Conservation (phyloP, 352 stramenopile species). For the Peronospora farinosa region DNA sequence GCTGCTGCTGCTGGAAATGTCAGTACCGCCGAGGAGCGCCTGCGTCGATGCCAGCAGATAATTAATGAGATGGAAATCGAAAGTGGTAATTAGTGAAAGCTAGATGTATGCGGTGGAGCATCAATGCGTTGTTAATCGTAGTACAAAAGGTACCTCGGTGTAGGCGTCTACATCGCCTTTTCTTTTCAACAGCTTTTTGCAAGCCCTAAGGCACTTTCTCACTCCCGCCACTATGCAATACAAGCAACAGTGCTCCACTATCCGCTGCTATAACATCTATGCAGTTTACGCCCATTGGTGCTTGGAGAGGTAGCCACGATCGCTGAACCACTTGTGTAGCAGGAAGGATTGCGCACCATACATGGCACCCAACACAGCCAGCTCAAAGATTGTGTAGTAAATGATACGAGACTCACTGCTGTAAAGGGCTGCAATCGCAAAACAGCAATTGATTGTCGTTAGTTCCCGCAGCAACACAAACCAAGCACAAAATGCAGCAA, state of each 20-base stretch:
- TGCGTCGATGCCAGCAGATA: constrained; percentile 25
- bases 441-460: neutral
- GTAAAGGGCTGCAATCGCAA: constrained; percentile 40
- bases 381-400: constrained; percentile 72
- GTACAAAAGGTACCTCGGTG: constrained; percentile 15
- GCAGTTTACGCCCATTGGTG: constrained; percentile 48
- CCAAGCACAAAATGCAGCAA: neutral
- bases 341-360: constrained; percentile 71
- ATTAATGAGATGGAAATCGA: constrained; percentile 33
- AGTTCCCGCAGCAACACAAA: constrained; percentile 5
- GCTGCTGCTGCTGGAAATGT: constrained; percentile 13
- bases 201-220: constrained; percentile 8
- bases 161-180: constrained; percentile 21
- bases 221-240: constrained; percentile 6
- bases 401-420: constrained; percentile 77
- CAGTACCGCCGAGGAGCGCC: constrained; percentile 10
- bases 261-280: neutral
- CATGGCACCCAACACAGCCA: constrained; percentile 56
- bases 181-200: constrained; percentile 9
- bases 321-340: constrained; percentile 82
- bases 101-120: constrained; percentile 2
- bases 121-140: neutral
- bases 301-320: constrained; percentile 62
- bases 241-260: constrained; percentile 1
- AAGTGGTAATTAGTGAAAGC: neutral